phyloP scores from a whole-genome alignment of 2,329 filamentous ascomycete species.

The Thelonectria olida region DNA sequence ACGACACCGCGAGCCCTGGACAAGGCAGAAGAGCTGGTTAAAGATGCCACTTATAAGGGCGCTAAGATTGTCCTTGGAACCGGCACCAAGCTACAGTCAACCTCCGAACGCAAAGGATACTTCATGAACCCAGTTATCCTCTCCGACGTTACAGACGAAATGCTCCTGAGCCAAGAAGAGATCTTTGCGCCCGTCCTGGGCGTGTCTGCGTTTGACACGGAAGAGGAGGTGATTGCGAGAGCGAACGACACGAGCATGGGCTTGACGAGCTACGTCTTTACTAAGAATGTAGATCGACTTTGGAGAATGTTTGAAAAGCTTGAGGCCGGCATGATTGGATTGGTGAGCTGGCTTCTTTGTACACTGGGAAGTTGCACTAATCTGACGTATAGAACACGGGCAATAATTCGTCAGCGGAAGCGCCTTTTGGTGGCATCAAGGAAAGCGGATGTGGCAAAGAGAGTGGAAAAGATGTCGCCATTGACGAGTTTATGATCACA shows the following conservation, averaged over 20 bases:
- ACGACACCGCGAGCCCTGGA: conserved; percentile 46
- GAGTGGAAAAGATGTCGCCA: conserved; percentile 56
- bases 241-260: conserved; percentile 75
- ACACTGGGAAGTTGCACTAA: not conserved
- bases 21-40: conserved; percentile 58
- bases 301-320: conserved; percentile 58
- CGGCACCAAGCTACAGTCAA: conserved; percentile 51
- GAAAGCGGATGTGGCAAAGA: conserved; percentile 58
- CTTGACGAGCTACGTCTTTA: conserved; percentile 78
- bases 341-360: conserved; percentile 40
- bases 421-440: conserved; percentile 60
- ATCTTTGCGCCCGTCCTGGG: conserved; percentile 78
- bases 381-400: conserved; percentile 46
- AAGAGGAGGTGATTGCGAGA: conserved; percentile 73
- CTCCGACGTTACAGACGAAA: conserved; percentile 71
- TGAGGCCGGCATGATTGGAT: conserved; percentile 53
- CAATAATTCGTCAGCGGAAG: conserved; percentile 53
- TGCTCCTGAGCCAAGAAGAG: conserved; percentile 74
- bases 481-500: conserved; percentile 56
- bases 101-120: conserved; percentile 57
- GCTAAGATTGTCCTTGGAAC: conserved; percentile 66
- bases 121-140: conserved; percentile 78
- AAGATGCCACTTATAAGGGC: conserved; percentile 69
- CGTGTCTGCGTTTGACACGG: conserved; percentile 73
- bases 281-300: conserved; percentile 50